phyloP scores from a whole-genome alignment of 257 asterid genomes.

The Solanum etuberosum region DNA sequence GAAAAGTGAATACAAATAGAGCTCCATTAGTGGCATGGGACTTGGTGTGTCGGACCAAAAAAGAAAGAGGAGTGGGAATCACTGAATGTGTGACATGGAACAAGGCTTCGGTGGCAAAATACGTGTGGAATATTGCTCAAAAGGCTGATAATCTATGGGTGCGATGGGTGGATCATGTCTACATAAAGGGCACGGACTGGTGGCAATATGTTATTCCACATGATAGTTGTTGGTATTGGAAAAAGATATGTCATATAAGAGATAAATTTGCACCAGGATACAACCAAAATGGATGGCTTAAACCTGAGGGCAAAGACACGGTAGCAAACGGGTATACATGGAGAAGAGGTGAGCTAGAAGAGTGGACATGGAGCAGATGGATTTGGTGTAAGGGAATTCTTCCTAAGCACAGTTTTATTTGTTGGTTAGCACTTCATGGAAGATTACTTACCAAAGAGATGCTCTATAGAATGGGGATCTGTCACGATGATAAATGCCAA shows the following conservation, averaged over 20 bases:
- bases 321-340: background rate
- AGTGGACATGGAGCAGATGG: background rate
- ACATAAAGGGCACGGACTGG: background rate
- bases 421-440: background rate
- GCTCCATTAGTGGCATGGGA: background rate
- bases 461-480: background rate
- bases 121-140: background rate
- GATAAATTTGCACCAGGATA: background rate
- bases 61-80: background rate
- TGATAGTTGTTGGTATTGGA: background rate
- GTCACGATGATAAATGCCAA: background rate
- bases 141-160: background rate
- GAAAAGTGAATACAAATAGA: background rate
- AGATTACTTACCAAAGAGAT: background rate
- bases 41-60: background rate
- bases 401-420: background rate
- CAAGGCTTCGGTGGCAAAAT: background rate
- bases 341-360: background rate
- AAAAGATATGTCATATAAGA: background rate
- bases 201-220: background rate
- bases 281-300: background rate
- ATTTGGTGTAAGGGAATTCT: background rate
- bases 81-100: background rate
- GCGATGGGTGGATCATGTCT: background rate
- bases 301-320: background rate